Evolutionary conservation across 441 rosid genomes (phyloP), one percentile per base, ranked within the genome.

Genomic region (Populus hybrid): DNA sequence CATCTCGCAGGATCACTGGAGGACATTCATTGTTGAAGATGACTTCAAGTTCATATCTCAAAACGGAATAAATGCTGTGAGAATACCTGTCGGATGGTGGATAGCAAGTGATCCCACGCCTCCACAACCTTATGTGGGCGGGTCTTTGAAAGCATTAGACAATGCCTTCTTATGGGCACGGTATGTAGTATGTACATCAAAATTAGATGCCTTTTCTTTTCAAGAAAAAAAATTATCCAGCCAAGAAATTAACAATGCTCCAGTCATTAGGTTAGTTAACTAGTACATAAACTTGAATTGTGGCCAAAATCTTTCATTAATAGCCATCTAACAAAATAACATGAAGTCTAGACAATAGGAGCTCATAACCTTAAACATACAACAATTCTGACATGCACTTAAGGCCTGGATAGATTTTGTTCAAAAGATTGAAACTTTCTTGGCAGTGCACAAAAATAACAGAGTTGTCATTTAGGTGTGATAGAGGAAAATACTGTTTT

Each of bases 41-140:
- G 92, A 90, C 80, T 90, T 90, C 77, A 86, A 87, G 73, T 85
- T 85, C 86, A 82, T 88, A 21, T 80, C 88, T 0, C n/a, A 50
- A 32, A 86, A 85, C 36, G 90, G 94, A 54, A 23, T 88, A 5
- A 78, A 86, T 68, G 86, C 86, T 1, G 90, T 87, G 57, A 83
- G 92, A 80, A 87, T 90, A 66, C 94, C 92, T 1, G 89, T 90
- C 36, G 92, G 90, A 5, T 90, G 92, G 94, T 90, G 91, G 94
- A 90, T 89, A 46, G 90, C 91, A 10, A 84, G 88, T 10, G 90
- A 85, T 72, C 89, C 91, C 2, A 67, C 68, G 0, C 91, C 94
- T 11, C 91, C 92, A 18, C 38, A 1, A 0, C 92, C 92, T 72
- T 90, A 79, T 21, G 89, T 84, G 5, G 89, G 89, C 2, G 93